Evolutionary conservation across 192 early-diverging fungal species (phyloP).

Genomic region (Paraglomus brasilianum): DNA sequence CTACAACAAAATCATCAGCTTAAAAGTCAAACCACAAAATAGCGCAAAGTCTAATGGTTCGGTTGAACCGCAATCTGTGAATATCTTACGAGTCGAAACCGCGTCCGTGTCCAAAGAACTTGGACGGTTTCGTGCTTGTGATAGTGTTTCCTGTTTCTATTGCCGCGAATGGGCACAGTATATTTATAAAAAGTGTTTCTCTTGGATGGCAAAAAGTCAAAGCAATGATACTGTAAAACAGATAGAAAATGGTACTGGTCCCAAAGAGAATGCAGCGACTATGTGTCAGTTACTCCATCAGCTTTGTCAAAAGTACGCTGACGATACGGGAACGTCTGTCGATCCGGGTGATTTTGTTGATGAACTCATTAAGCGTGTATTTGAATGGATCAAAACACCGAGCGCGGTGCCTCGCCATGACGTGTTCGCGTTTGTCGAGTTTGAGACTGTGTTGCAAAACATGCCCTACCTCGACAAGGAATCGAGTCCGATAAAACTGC

Average conservation of each 20-base stretch:
- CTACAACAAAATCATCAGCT: slow-evolving; percentile 14
- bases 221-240: not conserved
- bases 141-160: slow-evolving; percentile 68
- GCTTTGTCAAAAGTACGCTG: slow-evolving; percentile 27
- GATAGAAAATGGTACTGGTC: slow-evolving; percentile 34
- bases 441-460: slow-evolving; percentile 44
- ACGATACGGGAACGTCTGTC: slow-evolving; percentile 29
- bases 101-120: slow-evolving; percentile 66
- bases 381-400: slow-evolving; percentile 48
- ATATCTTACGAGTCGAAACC: slow-evolving; percentile 64
- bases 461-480: slow-evolving; percentile 53
- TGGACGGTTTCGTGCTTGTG: slow-evolving; percentile 67
- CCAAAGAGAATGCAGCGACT: slow-evolving; percentile 41
- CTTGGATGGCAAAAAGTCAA: slow-evolving; percentile 38
- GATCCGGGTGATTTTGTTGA: slow-evolving; percentile 36
- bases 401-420: slow-evolving; percentile 44
- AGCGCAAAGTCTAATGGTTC: not conserved
- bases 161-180: slow-evolving; percentile 80
- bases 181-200: slow-evolving; percentile 68
- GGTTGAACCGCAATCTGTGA: slow-evolving; percentile 31
- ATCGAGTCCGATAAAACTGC: slow-evolving; percentile 61
- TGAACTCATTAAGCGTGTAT: slow-evolving; percentile 37
- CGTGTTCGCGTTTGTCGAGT: slow-evolving; percentile 49
- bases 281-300: slow-evolving; percentile 41
- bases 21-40: slow-evolving; percentile 7